Conservation (phyloP, 2,329 filamentous ascomycete genomes). For the Cryphonectria carpinicola region DNA sequence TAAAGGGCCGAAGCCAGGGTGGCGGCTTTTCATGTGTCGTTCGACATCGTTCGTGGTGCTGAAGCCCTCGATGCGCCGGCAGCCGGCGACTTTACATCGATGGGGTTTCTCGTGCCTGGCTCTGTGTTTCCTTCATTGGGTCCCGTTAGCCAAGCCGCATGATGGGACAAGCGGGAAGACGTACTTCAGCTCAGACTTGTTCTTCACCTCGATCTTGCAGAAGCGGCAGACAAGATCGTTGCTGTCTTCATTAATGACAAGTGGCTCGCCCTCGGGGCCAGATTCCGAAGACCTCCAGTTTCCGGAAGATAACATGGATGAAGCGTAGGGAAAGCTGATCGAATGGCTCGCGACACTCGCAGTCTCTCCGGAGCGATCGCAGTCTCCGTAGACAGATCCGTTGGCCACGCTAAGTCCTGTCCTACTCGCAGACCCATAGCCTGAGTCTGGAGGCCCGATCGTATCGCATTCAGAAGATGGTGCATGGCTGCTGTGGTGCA, state of each 20-base stretch:
- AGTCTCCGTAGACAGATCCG: conserved; percentile 48
- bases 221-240: conserved; percentile 40
- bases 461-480: conserved; percentile 30
- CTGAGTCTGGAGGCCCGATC: conserved; percentile 49
- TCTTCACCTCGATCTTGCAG: conserved; percentile 51
- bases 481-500: conserved; percentile 17
- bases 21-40: conserved; percentile 76
- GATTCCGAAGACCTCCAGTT: conserved; percentile 22
- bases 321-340: conserved; percentile 36
- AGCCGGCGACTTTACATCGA: conserved; percentile 62
- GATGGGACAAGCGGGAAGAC: conserved; percentile 28
- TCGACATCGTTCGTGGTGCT: conserved; percentile 79
- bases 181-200: conserved; percentile 61
- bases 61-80: conserved; percentile 68
- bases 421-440: conserved; percentile 47
- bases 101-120: conserved; percentile 71
- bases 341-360: conserved; percentile 44
- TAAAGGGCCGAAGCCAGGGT: conserved; percentile 51
- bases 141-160: not conserved
- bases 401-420: conserved; percentile 48
- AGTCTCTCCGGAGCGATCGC: conserved; percentile 45
- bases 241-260: not conserved
- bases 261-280: not conserved
- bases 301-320: conserved; percentile 6
- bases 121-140: conserved; percentile 69